Conservation (phyloP, 805 yeast genomes). For the Helenozyma rhizophorensis region DNA sequence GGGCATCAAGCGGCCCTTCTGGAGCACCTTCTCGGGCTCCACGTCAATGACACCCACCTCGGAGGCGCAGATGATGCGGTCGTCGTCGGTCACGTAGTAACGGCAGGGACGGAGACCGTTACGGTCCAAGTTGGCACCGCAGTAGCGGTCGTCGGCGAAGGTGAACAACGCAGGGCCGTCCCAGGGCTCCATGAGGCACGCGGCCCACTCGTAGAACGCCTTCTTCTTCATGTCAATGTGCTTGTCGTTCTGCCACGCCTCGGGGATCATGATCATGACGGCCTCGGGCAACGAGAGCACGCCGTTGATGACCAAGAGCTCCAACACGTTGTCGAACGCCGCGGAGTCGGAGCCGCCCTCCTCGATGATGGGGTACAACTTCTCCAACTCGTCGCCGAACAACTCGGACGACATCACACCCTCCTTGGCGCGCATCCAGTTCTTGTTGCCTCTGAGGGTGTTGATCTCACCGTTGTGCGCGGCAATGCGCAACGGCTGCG, state of each 20-base stretch:
- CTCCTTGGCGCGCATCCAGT: slow-evolving; percentile 99
- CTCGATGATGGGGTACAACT: slow-evolving; percentile 90
- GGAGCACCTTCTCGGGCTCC: slow-evolving; percentile 73
- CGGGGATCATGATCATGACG: slow-evolving; percentile 94
- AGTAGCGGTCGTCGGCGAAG: slow-evolving; percentile 94
- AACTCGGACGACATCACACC: slow-evolving; percentile 88
- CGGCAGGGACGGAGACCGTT: slow-evolving; percentile 98
- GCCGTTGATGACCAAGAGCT: slow-evolving; percentile 86
- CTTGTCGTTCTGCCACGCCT: slow-evolving; percentile 91
- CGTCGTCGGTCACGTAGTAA: slow-evolving; percentile 91
- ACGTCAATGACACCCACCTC: slow-evolving; percentile 96
- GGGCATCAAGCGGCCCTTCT: slow-evolving; percentile 92
- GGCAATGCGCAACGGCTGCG: slow-evolving; percentile 95
- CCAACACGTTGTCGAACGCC: slow-evolving; percentile 93
- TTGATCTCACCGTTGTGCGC: slow-evolving; percentile 99
- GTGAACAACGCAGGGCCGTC: slow-evolving; percentile 98
- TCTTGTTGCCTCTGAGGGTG: slow-evolving; percentile 94
- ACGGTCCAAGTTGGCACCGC: slow-evolving; percentile 97
- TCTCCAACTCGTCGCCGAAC: slow-evolving; percentile 88
- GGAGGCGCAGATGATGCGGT: slow-evolving; percentile 94
- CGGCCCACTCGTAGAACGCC: slow-evolving; percentile 99
- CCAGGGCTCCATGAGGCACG: slow-evolving; percentile 99
- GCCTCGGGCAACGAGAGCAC: slow-evolving; percentile 93
- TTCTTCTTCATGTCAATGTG: slow-evolving; percentile 85
- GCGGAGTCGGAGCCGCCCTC: slow-evolving; percentile 99